phyloP scores from a whole-genome alignment of 257 asterid genomes.

The Capsicum pubescens region DNA sequence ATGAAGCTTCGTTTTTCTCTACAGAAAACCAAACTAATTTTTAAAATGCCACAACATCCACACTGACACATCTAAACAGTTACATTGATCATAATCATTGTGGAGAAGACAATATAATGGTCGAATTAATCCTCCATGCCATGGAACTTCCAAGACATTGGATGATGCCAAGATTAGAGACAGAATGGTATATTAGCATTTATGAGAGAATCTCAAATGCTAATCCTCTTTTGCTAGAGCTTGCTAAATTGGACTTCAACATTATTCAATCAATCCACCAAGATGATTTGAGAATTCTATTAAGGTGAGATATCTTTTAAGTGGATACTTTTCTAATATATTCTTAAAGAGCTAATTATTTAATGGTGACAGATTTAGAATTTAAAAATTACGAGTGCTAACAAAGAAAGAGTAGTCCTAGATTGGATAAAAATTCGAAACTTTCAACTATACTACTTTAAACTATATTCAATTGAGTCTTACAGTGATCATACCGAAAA shows the following conservation, averaged over 20 bases:
- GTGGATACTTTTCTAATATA: no score
- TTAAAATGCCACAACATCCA: not conserved
- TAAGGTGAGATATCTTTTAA: constrained; percentile 32
- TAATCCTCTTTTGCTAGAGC: constrained; percentile 42
- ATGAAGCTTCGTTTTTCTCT: constrained; percentile 53
- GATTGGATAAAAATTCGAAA: no score
- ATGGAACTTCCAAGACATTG: constrained; percentile 53
- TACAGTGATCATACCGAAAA: no score
- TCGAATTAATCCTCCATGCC: constrained; percentile 29
- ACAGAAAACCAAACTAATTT: not conserved
- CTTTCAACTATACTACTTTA: no score
- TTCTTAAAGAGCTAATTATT: no score
- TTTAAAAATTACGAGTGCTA: no score
- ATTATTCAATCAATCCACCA: constrained; percentile 45
- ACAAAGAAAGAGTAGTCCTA: no score
- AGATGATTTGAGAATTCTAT: constrained; percentile 41
- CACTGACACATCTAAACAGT: not conserved
- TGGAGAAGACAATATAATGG: constrained; percentile 24
- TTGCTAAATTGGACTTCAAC: constrained; percentile 54
- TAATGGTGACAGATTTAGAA: no score
- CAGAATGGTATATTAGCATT: constrained; percentile 41
- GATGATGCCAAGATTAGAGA: constrained; percentile 40
- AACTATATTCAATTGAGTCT: no score
- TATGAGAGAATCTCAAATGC: constrained; percentile 31
- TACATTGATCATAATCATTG: not conserved